These are phyloP conservation scores for Sphaceloma murrayae DNA, from an alignment of 2,329 filamentous ascomycete species.

Conservation along the genomic window DNA sequence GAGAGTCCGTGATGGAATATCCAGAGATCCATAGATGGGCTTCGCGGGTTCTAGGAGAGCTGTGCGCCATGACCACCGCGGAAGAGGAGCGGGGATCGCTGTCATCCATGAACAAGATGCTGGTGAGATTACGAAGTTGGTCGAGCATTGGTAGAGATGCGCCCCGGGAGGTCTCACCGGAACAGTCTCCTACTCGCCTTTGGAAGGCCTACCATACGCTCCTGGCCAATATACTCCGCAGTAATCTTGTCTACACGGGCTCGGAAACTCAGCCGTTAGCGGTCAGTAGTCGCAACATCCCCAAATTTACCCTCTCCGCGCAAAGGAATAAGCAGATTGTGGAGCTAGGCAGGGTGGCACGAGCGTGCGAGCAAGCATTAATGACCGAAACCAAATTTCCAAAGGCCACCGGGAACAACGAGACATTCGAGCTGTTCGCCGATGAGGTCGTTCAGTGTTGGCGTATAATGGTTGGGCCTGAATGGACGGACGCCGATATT, in stretches of 20 bases:
- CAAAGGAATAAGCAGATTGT: slow-evolving; percentile 47
- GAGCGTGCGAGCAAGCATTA: slow-evolving; percentile 68
- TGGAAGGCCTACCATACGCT: slow-evolving; percentile 81
- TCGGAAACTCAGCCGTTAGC: slow-evolving; percentile 20
- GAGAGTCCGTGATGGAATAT: slow-evolving; percentile 3
- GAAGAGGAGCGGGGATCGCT: slow-evolving; percentile 14
- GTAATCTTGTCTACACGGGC: slow-evolving; percentile 48
- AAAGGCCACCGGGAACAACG: slow-evolving; percentile 66
- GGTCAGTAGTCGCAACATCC: slow-evolving; percentile 21
- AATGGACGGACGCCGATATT: slow-evolving; percentile 72
- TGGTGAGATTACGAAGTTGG: slow-evolving; percentile 26
- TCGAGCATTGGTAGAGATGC: slow-evolving; percentile 1
- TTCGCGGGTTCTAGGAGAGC: slow-evolving; percentile 25
- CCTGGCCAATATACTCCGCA: slow-evolving; percentile 64
- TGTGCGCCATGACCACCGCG: slow-evolving; percentile 19
- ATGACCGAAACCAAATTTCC: slow-evolving; percentile 76
- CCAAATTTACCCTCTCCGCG: slow-evolving; percentile 21
- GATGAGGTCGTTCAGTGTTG: slow-evolving; percentile 75
- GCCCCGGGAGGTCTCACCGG: slow-evolving; percentile 37
- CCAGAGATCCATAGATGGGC: slow-evolving; percentile 28
- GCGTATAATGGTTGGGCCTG: slow-evolving; percentile 66
- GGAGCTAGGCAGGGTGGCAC: slow-evolving; percentile 71
- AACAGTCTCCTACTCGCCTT: slow-evolving; percentile 48
- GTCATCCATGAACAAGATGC: slow-evolving; percentile 22
- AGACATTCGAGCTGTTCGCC: slow-evolving; percentile 74